Percentiles rank a stretch among this genome's conserved stretches.
Conservation (phyloP, 2,329 filamentous ascomycete species). For the Chrysoporthe puriensis region DNA sequence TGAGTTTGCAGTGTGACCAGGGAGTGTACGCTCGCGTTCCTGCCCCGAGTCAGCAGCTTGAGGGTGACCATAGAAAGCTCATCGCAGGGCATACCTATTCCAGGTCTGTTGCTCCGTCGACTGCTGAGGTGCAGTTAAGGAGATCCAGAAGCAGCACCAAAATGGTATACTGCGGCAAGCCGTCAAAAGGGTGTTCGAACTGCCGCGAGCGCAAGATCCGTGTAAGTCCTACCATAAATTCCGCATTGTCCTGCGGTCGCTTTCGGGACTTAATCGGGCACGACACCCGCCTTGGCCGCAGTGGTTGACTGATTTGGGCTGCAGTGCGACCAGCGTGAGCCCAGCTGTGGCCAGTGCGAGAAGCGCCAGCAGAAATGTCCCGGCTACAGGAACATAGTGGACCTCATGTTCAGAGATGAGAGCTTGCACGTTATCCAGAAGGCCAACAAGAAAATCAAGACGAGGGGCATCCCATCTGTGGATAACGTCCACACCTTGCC, state of each 20-base stretch:
- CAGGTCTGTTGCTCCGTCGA: neutral
- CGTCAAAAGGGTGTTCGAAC: conserved; percentile 59
- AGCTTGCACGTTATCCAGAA: conserved; percentile 59
- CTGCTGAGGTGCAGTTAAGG: neutral
- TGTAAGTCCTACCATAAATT: conserved; percentile 43
- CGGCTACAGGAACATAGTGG: conserved; percentile 58
- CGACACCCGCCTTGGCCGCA: neutral
- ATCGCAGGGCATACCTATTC: neutral
- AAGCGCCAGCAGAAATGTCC: conserved; percentile 56
- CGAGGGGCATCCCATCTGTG: conserved; percentile 31
- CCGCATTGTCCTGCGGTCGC: neutral
- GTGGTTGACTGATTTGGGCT: conserved; percentile 16
- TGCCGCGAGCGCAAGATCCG: conserved; percentile 61
- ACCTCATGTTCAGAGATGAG: conserved; percentile 62
- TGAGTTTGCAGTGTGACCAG: neutral
- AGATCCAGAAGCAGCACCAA: conserved; percentile 6
- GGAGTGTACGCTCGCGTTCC: neutral
- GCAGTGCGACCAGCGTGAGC: conserved; percentile 57
- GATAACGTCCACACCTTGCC: conserved; percentile 14
- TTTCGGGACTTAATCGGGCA: neutral
- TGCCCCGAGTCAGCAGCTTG: neutral
- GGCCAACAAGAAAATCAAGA: conserved; percentile 44
- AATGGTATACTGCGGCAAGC: conserved; percentile 63
- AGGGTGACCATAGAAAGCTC: neutral
- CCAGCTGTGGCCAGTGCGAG: conserved; percentile 58